These are phyloP conservation scores for Fusarium sambucinum DNA, from an alignment of 2,329 filamentous ascomycete species.

Conservation along the genomic window DNA sequence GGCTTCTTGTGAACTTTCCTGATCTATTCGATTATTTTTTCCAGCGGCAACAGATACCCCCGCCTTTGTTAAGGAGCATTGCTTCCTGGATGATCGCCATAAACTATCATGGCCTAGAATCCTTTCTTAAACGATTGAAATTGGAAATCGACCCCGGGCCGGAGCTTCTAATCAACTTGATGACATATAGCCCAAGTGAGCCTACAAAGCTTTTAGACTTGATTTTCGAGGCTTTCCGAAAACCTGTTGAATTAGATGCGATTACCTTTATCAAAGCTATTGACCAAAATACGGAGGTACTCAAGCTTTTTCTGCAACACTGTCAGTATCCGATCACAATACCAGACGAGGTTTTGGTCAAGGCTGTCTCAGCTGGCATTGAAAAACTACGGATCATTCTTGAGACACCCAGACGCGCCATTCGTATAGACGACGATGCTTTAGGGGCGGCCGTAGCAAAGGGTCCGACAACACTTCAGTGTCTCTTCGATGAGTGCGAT, in stretches of 20 bases:
- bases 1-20: fast-evolving
- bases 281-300: too few relatives aligned
- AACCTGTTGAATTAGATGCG: neutral
- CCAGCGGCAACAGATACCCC: neutral
- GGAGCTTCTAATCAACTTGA: neutral
- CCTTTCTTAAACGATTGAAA: neutral
- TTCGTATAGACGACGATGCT: neutral
- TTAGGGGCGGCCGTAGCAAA: neutral
- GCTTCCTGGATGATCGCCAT: neutral
- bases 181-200: too few relatives aligned
- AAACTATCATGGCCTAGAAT: neutral
- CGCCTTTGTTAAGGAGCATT: fast-evolving
- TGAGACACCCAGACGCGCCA: neutral
- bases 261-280: neutral
- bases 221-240: too few relatives aligned
- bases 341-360: neutral
- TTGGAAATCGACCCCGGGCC: too few relatives aligned
- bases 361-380: neutral
- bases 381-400: neutral
- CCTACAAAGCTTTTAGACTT: neutral
- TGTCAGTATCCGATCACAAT: neutral
- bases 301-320: neutral
- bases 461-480: neutral
- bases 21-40: neutral
- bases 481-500: neutral